Percentiles rank a stretch among this genome's conserved stretches.
These are phyloP conservation scores for Thalassiosira livingstoniorum DNA, from an alignment of 352 stramenopile genomes.

Conservation along the genomic window DNA sequence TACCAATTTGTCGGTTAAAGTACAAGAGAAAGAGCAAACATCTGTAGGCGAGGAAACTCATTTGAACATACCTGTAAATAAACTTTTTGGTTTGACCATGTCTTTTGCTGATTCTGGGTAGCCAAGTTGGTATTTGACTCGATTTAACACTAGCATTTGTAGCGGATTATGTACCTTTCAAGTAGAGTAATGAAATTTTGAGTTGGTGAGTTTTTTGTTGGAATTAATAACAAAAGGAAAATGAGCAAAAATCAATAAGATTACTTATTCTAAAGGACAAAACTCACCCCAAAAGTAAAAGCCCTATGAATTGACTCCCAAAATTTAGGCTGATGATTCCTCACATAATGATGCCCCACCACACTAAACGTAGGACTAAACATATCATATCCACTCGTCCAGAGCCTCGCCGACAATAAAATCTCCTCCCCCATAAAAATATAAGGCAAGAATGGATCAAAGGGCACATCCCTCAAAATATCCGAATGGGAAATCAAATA, in stretches of 20 bases:
- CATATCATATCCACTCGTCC: slow-evolving; percentile 88
- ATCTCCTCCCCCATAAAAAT: slow-evolving; percentile 93
- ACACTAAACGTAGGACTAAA: slow-evolving; percentile 86
- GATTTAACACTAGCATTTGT: slow-evolving; percentile 85
- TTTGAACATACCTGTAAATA: slow-evolving; percentile 64
- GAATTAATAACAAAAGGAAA: neutral
- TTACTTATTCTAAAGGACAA: neutral
- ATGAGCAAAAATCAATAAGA: neutral
- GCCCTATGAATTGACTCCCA: slow-evolving; percentile 88
- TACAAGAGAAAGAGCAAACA: too few relatives aligned
- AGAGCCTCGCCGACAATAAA: slow-evolving; percentile 84
- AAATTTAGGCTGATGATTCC: slow-evolving; percentile 88
- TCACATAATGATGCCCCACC: slow-evolving; percentile 88
- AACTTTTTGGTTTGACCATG: slow-evolving; percentile 72
- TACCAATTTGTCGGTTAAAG: too few relatives aligned
- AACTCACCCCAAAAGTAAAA: slow-evolving; percentile 67
- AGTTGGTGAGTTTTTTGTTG: neutral
- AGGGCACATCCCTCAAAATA: slow-evolving; percentile 84
- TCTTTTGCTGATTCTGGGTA: slow-evolving; percentile 87
- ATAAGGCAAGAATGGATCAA: slow-evolving; percentile 90
- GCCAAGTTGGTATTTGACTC: slow-evolving; percentile 88
- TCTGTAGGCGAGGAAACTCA: neutral
- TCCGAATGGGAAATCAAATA: slow-evolving; percentile 81
- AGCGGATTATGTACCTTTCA: slow-evolving; percentile 85
- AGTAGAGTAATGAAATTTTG: neutral